Base-by-base conservation (phyloP, 345 rosid species). In the Trapa incisa region DNA sequence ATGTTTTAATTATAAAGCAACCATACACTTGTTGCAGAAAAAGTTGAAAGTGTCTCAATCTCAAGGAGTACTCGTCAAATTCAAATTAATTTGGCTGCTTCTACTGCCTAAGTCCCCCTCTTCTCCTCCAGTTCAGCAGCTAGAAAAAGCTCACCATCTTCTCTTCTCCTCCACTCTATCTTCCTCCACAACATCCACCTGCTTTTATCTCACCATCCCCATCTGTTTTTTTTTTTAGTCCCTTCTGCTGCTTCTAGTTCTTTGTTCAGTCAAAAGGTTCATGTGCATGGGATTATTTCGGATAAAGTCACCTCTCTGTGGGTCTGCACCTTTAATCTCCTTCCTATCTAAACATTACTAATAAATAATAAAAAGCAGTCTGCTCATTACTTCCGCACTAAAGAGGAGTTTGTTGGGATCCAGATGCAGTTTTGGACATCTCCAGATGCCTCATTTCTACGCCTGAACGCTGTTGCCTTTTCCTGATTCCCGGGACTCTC, bases 301-400 rank as follows among this genome's bases (percentile, higher is more conserved):
- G 61, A 67, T n/a, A 67, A 67, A 56, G 70, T 33, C 47, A 67
- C 63, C 60, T 22, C 70, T 52, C 37, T 54, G 47, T 29, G 45
- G 35, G 70, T 60, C 11, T 60, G 37, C 36, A 3, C 57, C 6
- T 67, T 50, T 35, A 22, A 3, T 16, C 22, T n/a, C 22, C 22
- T 41, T 41, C 43, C 6, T 41, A 41, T 4, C 43, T 41, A 41
- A 41, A 0, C 7, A 41, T 3, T 41, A 41, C 4, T 41, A 41
- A 41, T 41, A 41, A 17, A 3, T 17, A 16, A 16, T 54, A 22
- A n/a, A n/a, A 5, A 54, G 11, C n/a, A 50, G 5, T 50, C n/a
- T 13, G 0, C 29, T 5, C 60, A 17, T 54, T 8, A 35, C 33
- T 54, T 54, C 22, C 60, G 60, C 22, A 11, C 9, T 58, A 11